Conservation (phyloP, 2,329 filamentous ascomycete genomes). For the Chrysoporthe austroafricana region DNA sequence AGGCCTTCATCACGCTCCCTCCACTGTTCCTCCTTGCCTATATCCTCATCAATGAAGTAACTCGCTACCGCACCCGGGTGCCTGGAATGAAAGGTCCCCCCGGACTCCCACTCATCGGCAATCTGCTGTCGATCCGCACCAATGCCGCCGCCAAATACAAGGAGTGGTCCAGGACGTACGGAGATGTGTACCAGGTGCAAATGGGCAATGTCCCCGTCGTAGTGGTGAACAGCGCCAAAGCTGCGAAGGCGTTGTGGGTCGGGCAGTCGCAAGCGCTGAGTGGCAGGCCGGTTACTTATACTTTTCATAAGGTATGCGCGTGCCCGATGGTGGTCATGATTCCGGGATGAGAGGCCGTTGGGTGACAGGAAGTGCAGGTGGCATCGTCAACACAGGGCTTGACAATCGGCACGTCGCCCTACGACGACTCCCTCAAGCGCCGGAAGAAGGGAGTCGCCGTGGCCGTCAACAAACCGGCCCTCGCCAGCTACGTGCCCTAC, state of each 20-base stretch:
- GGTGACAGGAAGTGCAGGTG: constrained; percentile 10
- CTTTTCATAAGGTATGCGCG: constrained; percentile 57
- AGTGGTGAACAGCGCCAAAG: constrained; percentile 69
- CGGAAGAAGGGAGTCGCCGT: constrained; percentile 69
- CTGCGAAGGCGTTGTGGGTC: constrained; percentile 67
- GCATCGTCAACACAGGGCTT: constrained; percentile 43
- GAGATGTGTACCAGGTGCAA: constrained; percentile 41
- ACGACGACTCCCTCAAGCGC: constrained; percentile 69
- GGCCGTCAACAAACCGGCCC: constrained; percentile 66
- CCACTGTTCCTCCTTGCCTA: constrained; percentile 44
- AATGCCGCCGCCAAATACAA: constrained; percentile 60
- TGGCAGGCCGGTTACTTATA: constrained; percentile 66
- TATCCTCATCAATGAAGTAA: constrained; percentile 53
- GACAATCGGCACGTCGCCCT: constrained; percentile 67
- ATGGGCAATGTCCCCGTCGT: constrained; percentile 59
- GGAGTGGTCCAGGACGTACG: constrained; percentile 36
- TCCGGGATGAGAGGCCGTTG: not conserved
- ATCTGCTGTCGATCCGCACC: constrained; percentile 56
- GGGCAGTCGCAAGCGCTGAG: constrained; percentile 68
- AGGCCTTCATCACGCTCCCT: constrained; percentile 4
- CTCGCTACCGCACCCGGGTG: constrained; percentile 49
- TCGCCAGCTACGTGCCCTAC: constrained; percentile 70
- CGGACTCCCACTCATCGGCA: constrained; percentile 58
- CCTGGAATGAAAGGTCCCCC: constrained; percentile 51
- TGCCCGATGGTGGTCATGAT: too few species aligned